A percentile compares a stretch with the other conserved stretches of the same genome.
These are phyloP conservation scores for Zygoascus tannicola DNA, from an alignment of 805 yeast genomes.

Conservation along the genomic window DNA sequence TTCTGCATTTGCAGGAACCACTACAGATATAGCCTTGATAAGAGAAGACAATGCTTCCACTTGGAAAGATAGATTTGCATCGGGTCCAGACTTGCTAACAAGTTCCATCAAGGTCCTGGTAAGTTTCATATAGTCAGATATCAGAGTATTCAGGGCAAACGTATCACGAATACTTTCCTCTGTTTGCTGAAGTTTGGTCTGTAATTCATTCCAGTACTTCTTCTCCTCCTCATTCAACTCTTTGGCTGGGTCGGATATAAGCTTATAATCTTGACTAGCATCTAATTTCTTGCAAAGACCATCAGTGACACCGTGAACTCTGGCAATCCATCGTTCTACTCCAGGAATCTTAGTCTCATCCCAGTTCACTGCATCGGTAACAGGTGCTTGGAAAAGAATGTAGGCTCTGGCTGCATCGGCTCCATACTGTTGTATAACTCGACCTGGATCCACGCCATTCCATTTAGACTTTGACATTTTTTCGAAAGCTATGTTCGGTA, in stretches of 20 bases:
- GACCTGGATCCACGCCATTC: slow-evolving; percentile 87
- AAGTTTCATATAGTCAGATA: slow-evolving; percentile 83
- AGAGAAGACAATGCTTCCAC: slow-evolving; percentile 44
- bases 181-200: slow-evolving; percentile 38
- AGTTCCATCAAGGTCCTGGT: slow-evolving; percentile 44
- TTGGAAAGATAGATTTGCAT: slow-evolving; percentile 35
- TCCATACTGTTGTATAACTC: slow-evolving; percentile 67
- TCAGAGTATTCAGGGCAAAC: slow-evolving; percentile 68
- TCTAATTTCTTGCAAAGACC: slow-evolving; percentile 1
- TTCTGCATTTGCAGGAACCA: slow-evolving; percentile 73
- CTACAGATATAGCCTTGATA: slow-evolving; percentile 62
- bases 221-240: slow-evolving; percentile 38
- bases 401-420: slow-evolving; percentile 95
- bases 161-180: slow-evolving; percentile 50
- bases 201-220: slow-evolving; percentile 48
- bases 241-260: slow-evolving; percentile 7
- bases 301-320: slow-evolving; percentile 33
- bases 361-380: slow-evolving; percentile 77
- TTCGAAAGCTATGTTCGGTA: slow-evolving; percentile 57
- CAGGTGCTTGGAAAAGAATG: slow-evolving; percentile 84
- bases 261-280: background rate
- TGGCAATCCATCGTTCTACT: slow-evolving; percentile 73
- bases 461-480: slow-evolving; percentile 96
- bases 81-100: slow-evolving; percentile 23
- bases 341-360: slow-evolving; percentile 83